Percentiles rank a stretch among this genome's conserved stretches.
Conservation (phyloP, 345 rosid genomes). For the sweet orange (Citrus sinensis) region DVS_A1.0 CM039165.1:35526001-35526500, state of each 20-base stretch:
- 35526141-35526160: slow-evolving; percentile 47
- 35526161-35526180: slow-evolving; percentile 1
- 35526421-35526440: slow-evolving; percentile 65
- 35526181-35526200: slow-evolving; percentile 18
- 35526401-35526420: slow-evolving; percentile 52
- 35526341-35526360: slow-evolving; percentile 50
- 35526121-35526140: slow-evolving; percentile 48
- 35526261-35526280: slow-evolving; percentile 34
- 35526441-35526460: slow-evolving; percentile 54
- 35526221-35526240: not conserved
- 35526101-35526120: slow-evolving; percentile 36
- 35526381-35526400: slow-evolving; percentile 47
- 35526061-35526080: not conserved
- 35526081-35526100: slow-evolving; percentile 63
- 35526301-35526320: not conserved
- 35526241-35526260: slow-evolving; percentile 17
- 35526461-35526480: slow-evolving; percentile 33
- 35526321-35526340: slow-evolving; percentile 26
- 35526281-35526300: slow-evolving; percentile 18
- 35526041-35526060: slow-evolving; percentile 23
- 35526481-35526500: slow-evolving; percentile 44
- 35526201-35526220: slow-evolving; percentile 2
- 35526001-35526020: not conserved
- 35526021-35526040: not conserved
- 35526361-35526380: slow-evolving; percentile 58